phyloP scores from a whole-genome alignment of 2,329 filamentous ascomycete species.

The Colletotrichum caudatum region DNA sequence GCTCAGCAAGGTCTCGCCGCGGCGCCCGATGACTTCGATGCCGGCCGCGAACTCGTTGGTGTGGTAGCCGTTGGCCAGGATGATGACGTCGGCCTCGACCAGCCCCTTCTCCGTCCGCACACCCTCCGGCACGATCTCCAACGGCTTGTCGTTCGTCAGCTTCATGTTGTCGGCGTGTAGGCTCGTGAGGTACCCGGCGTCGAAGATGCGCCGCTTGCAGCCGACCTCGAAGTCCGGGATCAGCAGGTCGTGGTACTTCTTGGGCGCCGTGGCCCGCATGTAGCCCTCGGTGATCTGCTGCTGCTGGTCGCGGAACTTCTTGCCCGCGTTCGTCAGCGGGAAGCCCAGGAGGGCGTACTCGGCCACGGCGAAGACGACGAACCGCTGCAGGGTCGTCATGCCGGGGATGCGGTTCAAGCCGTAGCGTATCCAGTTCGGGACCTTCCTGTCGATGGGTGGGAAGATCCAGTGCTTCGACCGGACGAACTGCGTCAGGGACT shows the following conservation, averaged over 20 bases:
- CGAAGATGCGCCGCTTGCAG: slow-evolving; percentile 73
- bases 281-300: slow-evolving; percentile 56
- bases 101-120: slow-evolving; percentile 53
- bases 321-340: background rate
- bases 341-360: slow-evolving; percentile 54
- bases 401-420: slow-evolving; percentile 64
- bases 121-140: slow-evolving; percentile 59
- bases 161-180: slow-evolving; percentile 62
- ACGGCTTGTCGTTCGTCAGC: slow-evolving; percentile 61
- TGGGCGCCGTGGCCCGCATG: slow-evolving; percentile 60
- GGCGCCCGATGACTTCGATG: slow-evolving; percentile 64
- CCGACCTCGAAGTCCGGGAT: slow-evolving; percentile 73
- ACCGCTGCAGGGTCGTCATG: slow-evolving; percentile 52
- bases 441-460: slow-evolving; percentile 47
- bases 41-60: slow-evolving; percentile 66
- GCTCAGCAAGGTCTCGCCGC: slow-evolving; percentile 63
- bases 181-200: slow-evolving; percentile 65
- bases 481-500: slow-evolving; percentile 52
- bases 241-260: slow-evolving; percentile 71
- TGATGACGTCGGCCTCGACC: slow-evolving; percentile 68
- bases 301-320: slow-evolving; percentile 50
- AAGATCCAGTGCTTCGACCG: slow-evolving; percentile 59
- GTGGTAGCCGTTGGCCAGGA: slow-evolving; percentile 72
- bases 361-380: slow-evolving; percentile 56
- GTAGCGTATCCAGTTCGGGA: slow-evolving; percentile 40